A percentile compares a stretch with the other conserved stretches of the same genome.
These are phyloP conservation scores for Drechslerella dactyloides DNA, from an alignment of 2,329 filamentous ascomycete genomes.

Conservation along the genomic window DNA sequence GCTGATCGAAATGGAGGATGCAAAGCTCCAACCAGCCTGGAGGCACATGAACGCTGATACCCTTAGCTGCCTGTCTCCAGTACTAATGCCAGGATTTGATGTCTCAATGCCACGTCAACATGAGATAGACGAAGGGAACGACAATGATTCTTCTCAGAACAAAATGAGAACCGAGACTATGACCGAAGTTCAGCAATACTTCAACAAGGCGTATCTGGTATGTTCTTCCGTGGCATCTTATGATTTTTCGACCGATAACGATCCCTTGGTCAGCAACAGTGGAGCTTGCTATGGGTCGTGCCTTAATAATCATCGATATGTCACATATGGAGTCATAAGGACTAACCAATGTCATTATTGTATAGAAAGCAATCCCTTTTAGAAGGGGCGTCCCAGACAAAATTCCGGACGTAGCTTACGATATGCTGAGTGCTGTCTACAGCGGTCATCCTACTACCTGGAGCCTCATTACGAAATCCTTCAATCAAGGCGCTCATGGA, in stretches of 20 bases:
- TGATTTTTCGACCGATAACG: neutral
- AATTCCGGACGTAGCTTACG: conserved; percentile 20
- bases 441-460: conserved; percentile 16
- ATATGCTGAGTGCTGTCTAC: conserved; percentile 9
- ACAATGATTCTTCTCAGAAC: conserved; percentile 12
- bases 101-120: neutral
- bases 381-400: neutral
- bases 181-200: conserved; percentile 21
- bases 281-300: too few species aligned
- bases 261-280: too few species aligned
- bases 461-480: conserved; percentile 11
- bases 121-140: conserved; percentile 4
- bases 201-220: conserved; percentile 25
- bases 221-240: neutral
- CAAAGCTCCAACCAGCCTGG: neutral
- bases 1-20: conserved; percentile 35
- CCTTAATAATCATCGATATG: too few species aligned
- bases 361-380: conserved; percentile 29
- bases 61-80: neutral
- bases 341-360: neutral
- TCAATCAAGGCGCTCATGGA: conserved; percentile 18
- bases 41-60: neutral
- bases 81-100: neutral
- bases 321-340: neutral
- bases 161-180: conserved; percentile 34